Conservation (phyloP, 176 grass and related monocot species). For the Lolium rigidum region DNA sequence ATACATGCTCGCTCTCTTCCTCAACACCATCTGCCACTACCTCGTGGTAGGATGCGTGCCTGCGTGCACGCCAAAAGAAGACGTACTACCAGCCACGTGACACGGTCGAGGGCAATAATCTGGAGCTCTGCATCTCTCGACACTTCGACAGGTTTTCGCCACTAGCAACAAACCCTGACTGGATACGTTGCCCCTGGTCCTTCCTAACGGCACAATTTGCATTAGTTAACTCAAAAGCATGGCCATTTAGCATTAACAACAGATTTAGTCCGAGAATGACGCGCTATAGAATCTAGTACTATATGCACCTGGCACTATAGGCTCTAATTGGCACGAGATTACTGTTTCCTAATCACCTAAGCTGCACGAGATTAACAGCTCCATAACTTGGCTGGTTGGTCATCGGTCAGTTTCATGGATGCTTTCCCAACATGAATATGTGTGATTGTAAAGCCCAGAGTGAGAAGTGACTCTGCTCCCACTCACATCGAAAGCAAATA, state of each 20-base stretch:
- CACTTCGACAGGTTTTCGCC: neutral
- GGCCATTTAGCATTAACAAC: neutral
- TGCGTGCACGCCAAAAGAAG: neutral
- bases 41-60: neutral
- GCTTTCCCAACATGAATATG: neutral
- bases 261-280: slow-evolving; percentile 32
- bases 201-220: neutral
- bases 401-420: neutral
- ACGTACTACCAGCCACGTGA: neutral
- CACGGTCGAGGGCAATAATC: slow-evolving; percentile 20
- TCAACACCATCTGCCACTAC: neutral
- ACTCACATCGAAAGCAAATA: slow-evolving; percentile 13
- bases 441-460: neutral
- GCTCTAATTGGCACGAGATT: neutral
- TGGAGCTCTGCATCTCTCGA: neutral
- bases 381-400: neutral
- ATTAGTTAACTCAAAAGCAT: slow-evolving; percentile 38
- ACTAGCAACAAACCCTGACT: neutral
- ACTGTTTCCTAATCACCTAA: neutral
- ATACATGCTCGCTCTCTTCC: slow-evolving; percentile 31
- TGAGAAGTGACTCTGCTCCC: slow-evolving; percentile 15
- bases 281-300: neutral
- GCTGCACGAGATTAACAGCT: slow-evolving; percentile 12
- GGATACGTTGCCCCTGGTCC: neutral
- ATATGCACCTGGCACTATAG: neutral